Evolutionary conservation across 106 monocot species (phyloP), one percentile per base, ranked within the genome.

Genomic region (Dioscorea dumetorum): DNA sequence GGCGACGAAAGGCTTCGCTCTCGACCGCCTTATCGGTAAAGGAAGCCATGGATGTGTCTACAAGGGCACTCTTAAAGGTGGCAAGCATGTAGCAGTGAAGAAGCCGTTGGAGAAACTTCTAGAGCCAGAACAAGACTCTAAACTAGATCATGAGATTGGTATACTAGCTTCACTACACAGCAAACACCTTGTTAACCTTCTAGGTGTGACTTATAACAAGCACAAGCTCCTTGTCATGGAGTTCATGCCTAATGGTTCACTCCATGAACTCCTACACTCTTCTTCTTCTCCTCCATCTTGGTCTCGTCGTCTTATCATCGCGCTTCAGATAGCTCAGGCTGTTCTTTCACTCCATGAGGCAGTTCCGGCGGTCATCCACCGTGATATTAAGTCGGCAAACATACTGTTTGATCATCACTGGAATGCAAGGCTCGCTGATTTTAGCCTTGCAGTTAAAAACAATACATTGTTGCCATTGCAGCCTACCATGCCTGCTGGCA

Each of bases 41-140:
- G 95, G 95, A 49, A 95, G 95, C 85, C 95, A 95, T 63, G 95
- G 95, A 15, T 62, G 60, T 16, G 91, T 95, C 68, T 91, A 88
- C 86, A 84, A 69, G 62, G 95, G 70, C 24, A 41, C 31, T 17
- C 81, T 95, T 22, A 68, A 59, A 24, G 72, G 49, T 52, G 83
- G 74, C 6, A 61, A 49, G 28, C 70, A 63, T 2, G 74, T 76
- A 2, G 91, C 85, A 20, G 81, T 86, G 19, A 91, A 85, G 77
- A 83, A 62, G 63, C 72, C 84, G 24, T 69, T 72, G 22, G 41
- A 14, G 41, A 68, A 58, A 33, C 6, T 60, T 15, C 67, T 49
- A 53, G 12, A 51, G 33, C 11, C 13, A 12, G 41, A 62, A 54
- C 70, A 70, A 22, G 61, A 35, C 62, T 48, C 82, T 13, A 86